Evolutionary conservation across 108 stramenopile genomes (phyloP), one percentile per base, ranked within the genome.

Genomic region (Discostella stelligeroides): DNA sequence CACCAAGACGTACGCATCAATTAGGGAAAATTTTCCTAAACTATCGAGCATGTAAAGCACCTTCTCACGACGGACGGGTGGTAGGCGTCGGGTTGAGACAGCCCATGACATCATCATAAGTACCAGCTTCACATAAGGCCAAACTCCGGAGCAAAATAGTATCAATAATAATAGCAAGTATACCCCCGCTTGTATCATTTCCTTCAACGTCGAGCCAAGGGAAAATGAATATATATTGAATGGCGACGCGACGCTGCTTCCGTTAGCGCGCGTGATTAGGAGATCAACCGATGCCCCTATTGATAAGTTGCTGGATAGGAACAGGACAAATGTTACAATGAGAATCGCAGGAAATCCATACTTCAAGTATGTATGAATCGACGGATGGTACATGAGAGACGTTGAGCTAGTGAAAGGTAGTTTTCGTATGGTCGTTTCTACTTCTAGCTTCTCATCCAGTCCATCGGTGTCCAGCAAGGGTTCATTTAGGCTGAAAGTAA

Each of bases 121-220:
- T 0, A 90, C 37, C 12, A 98, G 70, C 71, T 97, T 98, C 10
- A 85, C 63, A 49, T 98, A 98, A 0, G 97, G 97, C 97, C 95
- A 98, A 17, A 90, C 76, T 0, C 97, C 97, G 63, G 88, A 90
- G 66, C 92, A 96, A 18, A 87, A 81, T 20, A 91, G 71, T 13
- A 98, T 92, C 63, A 96, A 66, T n/a, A 92, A 58, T 45, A 96
- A 79, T 40, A 98, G 65, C 17, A 91, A 71, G 67, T 95, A 98
- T 7, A 98, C 94, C 38, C 87, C 83, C 1, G 97, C 97, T 17
- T 81, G 40, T 53, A 70, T 84, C 87, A 98, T 86, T 54, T 96
- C 95, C 11, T 60, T 41, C n/a, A 94, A 68, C 17, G 95, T 94
- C 10, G 91, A 87, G 6, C 73, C 85, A 4, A 98, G 75, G 29